These are phyloP conservation scores for Sporobolomyces roseus DNA, from an alignment of 768 basidiomycete species.

Conservation along the genomic window DNA sequence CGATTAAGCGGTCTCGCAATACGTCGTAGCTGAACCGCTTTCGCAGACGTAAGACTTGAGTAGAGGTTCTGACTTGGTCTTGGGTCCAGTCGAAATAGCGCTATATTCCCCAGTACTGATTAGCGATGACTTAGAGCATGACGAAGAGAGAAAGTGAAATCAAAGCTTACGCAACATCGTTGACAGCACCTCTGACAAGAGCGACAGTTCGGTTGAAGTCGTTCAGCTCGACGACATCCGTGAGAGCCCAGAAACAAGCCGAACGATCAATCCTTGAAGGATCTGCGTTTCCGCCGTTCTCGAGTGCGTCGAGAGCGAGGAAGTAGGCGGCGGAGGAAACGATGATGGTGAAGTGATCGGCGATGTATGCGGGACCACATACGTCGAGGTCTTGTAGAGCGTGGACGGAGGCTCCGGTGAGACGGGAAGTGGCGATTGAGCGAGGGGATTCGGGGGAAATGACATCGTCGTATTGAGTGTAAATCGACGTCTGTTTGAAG, in stretches of 20 bases:
- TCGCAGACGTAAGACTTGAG: conserved; percentile 23
- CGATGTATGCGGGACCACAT: conserved; percentile 35
- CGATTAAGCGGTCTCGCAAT: neutral
- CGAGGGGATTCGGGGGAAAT: conserved; percentile 43
- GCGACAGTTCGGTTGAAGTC: conserved; percentile 6
- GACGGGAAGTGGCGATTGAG: conserved; percentile 32
- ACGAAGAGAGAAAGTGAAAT: neutral
- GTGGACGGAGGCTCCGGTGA: conserved; percentile 36
- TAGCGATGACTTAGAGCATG: no score
- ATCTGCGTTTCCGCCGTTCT: conserved; percentile 31
- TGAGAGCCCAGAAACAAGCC: conserved; percentile 15
- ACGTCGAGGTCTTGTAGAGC: conserved; percentile 34
- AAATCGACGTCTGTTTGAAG: neutral
- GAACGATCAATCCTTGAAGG: conserved; percentile 27
- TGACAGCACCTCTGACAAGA: neutral
- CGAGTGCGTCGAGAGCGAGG: conserved; percentile 43
- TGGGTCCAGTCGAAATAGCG: neutral
- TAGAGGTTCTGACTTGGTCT: conserved; percentile 5
- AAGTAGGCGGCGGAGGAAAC: conserved; percentile 44
- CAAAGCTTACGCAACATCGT: neutral
- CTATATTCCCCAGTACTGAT: neutral
- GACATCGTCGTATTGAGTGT: conserved; percentile 43
- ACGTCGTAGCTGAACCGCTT: conserved; percentile 1
- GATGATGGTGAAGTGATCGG: conserved; percentile 41
- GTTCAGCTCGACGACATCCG: conserved; percentile 4